A percentile compares a stretch with the other conserved stretches of the same genome.
These are phyloP conservation scores for Chlorella sp. DNA, from an alignment of 139 green algal species.

Conservation along the genomic window DNA sequence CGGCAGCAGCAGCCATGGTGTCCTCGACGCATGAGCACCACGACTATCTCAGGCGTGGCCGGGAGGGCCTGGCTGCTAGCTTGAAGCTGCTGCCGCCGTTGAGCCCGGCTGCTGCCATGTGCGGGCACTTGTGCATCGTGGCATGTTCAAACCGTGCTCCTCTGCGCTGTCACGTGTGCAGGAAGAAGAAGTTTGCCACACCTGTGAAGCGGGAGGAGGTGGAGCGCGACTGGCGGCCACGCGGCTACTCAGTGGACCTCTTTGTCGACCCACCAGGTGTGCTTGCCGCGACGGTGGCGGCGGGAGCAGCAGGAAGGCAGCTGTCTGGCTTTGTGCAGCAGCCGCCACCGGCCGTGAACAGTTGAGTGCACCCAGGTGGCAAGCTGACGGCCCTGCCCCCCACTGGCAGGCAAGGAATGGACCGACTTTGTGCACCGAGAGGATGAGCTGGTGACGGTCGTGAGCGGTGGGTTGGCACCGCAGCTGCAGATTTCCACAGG, in stretches of 20 bases:
- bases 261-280: slow-evolving; percentile 29
- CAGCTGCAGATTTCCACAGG: too few species aligned
- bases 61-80: too few species aligned
- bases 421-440: slow-evolving; percentile 38
- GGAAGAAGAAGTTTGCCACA: slow-evolving; percentile 10
- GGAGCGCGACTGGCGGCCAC: slow-evolving; percentile 17
- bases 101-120: background rate
- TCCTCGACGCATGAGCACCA: slow-evolving; percentile 25
- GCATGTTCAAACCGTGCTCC: too few species aligned
- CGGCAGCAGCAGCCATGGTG: background rate
- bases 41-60: background rate
- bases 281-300: background rate
- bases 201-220: slow-evolving; percentile 21
- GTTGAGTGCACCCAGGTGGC: too few species aligned
- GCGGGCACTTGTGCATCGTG: too few species aligned
- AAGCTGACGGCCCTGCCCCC: too few species aligned
- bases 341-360: too few species aligned
- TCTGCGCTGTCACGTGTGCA: too few species aligned
- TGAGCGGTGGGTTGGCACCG: background rate
- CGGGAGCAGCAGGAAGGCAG: too few species aligned
- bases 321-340: too few species aligned
- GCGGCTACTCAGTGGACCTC: slow-evolving; percentile 18
- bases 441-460: slow-evolving; percentile 30
- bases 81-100: background rate
- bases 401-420: slow-evolving; percentile 20